A percentile compares a stretch with the other conserved stretches of the same genome.
Conservation (phyloP, 805 yeast genomes). For the Yarrowia sp. region DNA sequence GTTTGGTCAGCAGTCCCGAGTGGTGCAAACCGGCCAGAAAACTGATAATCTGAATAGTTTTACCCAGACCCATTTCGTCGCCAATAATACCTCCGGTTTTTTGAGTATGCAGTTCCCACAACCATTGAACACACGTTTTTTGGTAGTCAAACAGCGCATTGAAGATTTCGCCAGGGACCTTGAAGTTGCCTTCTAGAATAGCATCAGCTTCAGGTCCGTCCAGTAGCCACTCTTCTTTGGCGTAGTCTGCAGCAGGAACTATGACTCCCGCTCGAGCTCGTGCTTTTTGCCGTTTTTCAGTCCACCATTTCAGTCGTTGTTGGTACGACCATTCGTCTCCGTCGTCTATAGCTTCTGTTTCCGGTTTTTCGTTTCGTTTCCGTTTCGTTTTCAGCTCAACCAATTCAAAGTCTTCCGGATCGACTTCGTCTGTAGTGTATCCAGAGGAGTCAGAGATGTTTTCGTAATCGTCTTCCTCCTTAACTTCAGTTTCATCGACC, state of each 20-base stretch:
- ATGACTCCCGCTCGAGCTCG: slow-evolving; percentile 35
- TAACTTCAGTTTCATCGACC: background rate
- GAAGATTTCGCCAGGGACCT: slow-evolving; percentile 86
- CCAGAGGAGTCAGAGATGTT: background rate
- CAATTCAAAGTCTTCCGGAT: slow-evolving; percentile 4
- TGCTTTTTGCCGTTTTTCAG: slow-evolving; percentile 46
- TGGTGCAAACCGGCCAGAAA: slow-evolving; percentile 89
- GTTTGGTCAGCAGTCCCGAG: slow-evolving; percentile 68
- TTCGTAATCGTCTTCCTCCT: background rate
- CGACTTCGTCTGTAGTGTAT: slow-evolving; percentile 6
- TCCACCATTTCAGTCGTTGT: slow-evolving; percentile 61
- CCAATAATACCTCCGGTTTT: slow-evolving; percentile 93
- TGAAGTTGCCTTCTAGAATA: slow-evolving; percentile 61
- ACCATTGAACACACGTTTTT: slow-evolving; percentile 95
- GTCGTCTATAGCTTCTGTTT: slow-evolving; percentile 54
- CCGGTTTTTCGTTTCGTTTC: background rate
- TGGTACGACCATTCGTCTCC: slow-evolving; percentile 71
- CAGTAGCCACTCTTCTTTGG: background rate
- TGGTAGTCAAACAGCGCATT: slow-evolving; percentile 88
- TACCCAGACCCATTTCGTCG: slow-evolving; percentile 98
- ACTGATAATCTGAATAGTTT: slow-evolving; percentile 88
- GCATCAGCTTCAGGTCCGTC: slow-evolving; percentile 58
- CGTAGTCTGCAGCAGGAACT: slow-evolving; percentile 31
- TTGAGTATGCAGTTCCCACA: slow-evolving; percentile 88
- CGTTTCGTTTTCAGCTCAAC: slow-evolving; percentile 6